A percentile compares a stretch with the other conserved stretches of the same genome.
phyloP scores from a whole-genome alignment of 345 rosid species.

The Brassica cretica region DNA sequence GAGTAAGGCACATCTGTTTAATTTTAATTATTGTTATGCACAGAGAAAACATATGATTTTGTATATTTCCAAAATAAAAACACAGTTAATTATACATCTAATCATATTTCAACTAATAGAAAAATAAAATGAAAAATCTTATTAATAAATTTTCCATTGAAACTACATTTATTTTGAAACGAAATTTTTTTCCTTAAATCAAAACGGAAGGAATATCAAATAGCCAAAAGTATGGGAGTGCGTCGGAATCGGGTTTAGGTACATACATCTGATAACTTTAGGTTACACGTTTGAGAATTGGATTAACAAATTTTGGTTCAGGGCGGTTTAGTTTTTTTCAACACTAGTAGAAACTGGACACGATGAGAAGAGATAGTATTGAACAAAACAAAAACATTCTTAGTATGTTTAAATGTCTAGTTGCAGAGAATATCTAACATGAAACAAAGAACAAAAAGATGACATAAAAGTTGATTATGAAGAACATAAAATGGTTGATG shows the following conservation, averaged over 20 bases:
- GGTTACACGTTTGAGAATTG: background rate
- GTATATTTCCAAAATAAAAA: too few relatives aligned
- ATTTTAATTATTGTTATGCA: too few relatives aligned
- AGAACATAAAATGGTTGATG: background rate
- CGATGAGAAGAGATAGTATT: background rate
- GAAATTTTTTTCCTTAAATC: too few relatives aligned
- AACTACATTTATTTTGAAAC: too few relatives aligned
- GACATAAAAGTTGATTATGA: background rate
- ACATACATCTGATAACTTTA: background rate
- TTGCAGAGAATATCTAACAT: background rate
- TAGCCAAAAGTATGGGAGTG: background rate
- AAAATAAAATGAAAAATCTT: too few relatives aligned
- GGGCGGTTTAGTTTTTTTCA: background rate
- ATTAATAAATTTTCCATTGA: too few relatives aligned
- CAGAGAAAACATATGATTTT: too few relatives aligned
- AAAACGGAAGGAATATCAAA: too few relatives aligned
- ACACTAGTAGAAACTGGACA: background rate
- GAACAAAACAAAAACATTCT: background rate
- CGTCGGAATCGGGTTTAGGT: too few relatives aligned
- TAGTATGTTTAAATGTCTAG: background rate
- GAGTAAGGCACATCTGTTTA: background rate
- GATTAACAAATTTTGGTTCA: background rate
- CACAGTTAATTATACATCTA: too few relatives aligned
- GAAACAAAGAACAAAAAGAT: background rate
- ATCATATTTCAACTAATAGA: too few relatives aligned